Percentiles rank a stretch among this genome's conserved stretches.
Evolutionary conservation across 495 filamentous ascomycete species (phyloP).

Genomic region (Pseudomonodictys pantanalensis): DNA sequence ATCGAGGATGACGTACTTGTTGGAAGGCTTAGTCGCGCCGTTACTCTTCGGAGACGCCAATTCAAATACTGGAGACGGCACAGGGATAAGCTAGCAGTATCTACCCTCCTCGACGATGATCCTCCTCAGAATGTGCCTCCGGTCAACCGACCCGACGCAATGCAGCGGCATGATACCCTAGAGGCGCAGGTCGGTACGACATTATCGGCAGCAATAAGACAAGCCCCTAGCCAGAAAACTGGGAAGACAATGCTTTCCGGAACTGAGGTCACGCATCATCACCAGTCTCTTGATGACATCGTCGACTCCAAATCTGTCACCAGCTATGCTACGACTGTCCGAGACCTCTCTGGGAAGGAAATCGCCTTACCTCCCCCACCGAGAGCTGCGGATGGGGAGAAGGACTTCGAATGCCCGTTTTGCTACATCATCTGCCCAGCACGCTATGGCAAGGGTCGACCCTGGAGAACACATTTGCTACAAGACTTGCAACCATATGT

Average conservation of each 20-base stretch:
- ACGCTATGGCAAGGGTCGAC: slow-evolving; percentile 29
- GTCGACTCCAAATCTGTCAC: slow-evolving; percentile 26
- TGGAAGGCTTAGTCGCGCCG: slow-evolving; percentile 22
- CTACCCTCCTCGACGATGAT: slow-evolving; percentile 7
- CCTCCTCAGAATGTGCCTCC: background rate
- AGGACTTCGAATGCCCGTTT: slow-evolving; percentile 34
- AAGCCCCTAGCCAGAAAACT: slow-evolving; percentile 17
- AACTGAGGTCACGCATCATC: slow-evolving; percentile 30
- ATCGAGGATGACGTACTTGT: slow-evolving; percentile 15
- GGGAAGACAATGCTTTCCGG: slow-evolving; percentile 27
- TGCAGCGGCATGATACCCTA: slow-evolving; percentile 4
- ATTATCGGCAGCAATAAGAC: background rate
- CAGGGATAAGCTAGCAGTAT: slow-evolving; percentile 25
- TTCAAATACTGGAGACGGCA: slow-evolving; percentile 34
- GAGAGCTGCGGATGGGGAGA: slow-evolving; percentile 25
- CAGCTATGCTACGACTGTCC: slow-evolving; percentile 29
- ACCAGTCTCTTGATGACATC: slow-evolving; percentile 32
- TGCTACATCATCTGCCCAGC: slow-evolving; percentile 33
- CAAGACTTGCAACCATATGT: slow-evolving; percentile 33
- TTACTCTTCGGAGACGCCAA: slow-evolving; percentile 30
- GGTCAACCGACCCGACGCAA: background rate
- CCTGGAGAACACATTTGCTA: slow-evolving; percentile 29
- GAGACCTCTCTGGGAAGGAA: slow-evolving; percentile 17
- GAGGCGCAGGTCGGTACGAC: slow-evolving; percentile 8
- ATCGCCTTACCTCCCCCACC: slow-evolving; percentile 30